These are phyloP conservation scores for Stemphylium lycopersici DNA, from an alignment of 2,329 filamentous ascomycete species.

Conservation along the genomic window DNA sequence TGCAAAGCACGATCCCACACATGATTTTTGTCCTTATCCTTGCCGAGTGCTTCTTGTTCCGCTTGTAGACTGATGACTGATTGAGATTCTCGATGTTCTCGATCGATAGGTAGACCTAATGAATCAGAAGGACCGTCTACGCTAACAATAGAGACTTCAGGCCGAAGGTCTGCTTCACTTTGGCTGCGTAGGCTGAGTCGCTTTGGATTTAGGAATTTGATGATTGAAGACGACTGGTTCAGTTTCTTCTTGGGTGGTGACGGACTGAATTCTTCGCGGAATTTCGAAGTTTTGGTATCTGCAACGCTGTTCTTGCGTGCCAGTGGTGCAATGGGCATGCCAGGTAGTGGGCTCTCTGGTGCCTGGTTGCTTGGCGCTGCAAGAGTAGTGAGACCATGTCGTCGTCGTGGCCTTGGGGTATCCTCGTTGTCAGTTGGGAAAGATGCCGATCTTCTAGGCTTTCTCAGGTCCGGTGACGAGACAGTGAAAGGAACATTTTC, in stretches of 20 bases:
- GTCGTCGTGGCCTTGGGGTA: slow-evolving; percentile 25
- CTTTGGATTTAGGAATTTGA: slow-evolving; percentile 41
- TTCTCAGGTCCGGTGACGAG: slow-evolving; percentile 15
- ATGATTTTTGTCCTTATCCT: slow-evolving; percentile 30
- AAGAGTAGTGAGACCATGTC: slow-evolving; percentile 16
- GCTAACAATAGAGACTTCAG: slow-evolving; percentile 1
- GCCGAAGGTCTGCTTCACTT: slow-evolving; percentile 37
- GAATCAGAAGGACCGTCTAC: slow-evolving; percentile 33
- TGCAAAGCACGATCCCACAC: slow-evolving; percentile 48
- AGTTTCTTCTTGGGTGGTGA: slow-evolving; percentile 37
- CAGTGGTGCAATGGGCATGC: slow-evolving; percentile 7
- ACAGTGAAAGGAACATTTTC: slow-evolving; percentile 13
- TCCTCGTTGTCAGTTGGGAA: slow-evolving; percentile 33
- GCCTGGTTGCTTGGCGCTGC: slow-evolving; percentile 2
- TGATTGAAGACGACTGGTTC: slow-evolving; percentile 33
- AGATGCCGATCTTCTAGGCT: slow-evolving; percentile 26
- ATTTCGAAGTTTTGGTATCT: slow-evolving; percentile 43
- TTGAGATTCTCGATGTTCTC: slow-evolving; percentile 37
- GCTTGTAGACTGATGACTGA: slow-evolving; percentile 39
- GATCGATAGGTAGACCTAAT: slow-evolving; percentile 13
- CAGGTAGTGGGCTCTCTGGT: not conserved
- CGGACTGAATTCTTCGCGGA: slow-evolving; percentile 46
- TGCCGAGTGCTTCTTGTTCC: slow-evolving; percentile 33
- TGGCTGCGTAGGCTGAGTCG: slow-evolving; percentile 37
- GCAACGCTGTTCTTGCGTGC: slow-evolving; percentile 40